phyloP scores from a whole-genome alignment of 306 rosid genomes.

The Ochetophila trinervis region DNA sequence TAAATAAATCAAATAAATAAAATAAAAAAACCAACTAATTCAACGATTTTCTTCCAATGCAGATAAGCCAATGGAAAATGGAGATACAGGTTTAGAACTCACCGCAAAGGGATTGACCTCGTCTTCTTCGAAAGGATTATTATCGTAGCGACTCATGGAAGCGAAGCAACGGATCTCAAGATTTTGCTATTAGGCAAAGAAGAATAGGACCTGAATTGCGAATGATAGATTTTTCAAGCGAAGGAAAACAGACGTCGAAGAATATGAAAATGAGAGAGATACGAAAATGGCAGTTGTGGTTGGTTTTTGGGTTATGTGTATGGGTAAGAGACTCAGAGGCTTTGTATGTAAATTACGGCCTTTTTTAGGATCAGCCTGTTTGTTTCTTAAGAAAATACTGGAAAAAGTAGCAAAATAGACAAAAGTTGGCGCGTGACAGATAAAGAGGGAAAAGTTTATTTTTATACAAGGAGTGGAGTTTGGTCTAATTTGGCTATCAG shows the following conservation, averaged over 20 bases:
- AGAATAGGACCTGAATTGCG: conserved; percentile 14
- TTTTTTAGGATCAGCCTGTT: conserved; percentile 24
- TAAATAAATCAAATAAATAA: conserved; percentile 1
- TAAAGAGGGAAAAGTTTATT: background rate
- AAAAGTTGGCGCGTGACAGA: conserved; percentile 29
- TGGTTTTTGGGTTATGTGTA: conserved; percentile 12
- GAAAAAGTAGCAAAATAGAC: background rate
- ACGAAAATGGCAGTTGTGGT: background rate
- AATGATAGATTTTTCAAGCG: background rate
- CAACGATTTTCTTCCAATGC: background rate
- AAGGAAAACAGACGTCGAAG: background rate
- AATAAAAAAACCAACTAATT: background rate
- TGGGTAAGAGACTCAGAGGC: conserved; percentile 8
- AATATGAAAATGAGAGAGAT: background rate
- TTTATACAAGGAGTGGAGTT: background rate
- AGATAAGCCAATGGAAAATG: background rate
- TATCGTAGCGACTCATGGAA: conserved; percentile 64
- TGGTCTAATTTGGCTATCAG: too few relatives aligned
- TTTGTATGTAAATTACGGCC: conserved; percentile 26
- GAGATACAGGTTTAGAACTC: conserved; percentile 18
- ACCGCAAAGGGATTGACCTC: conserved; percentile 81
- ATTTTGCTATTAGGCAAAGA: background rate
- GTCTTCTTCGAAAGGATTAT: conserved; percentile 69
- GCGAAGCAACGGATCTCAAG: conserved; percentile 28
- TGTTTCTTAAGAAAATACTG: conserved; percentile 28